Percentiles rank a stretch among this genome's conserved stretches.
Conservation (phyloP, 2,329 filamentous ascomycete genomes). For the Aaosphaeria arxii region DNA sequence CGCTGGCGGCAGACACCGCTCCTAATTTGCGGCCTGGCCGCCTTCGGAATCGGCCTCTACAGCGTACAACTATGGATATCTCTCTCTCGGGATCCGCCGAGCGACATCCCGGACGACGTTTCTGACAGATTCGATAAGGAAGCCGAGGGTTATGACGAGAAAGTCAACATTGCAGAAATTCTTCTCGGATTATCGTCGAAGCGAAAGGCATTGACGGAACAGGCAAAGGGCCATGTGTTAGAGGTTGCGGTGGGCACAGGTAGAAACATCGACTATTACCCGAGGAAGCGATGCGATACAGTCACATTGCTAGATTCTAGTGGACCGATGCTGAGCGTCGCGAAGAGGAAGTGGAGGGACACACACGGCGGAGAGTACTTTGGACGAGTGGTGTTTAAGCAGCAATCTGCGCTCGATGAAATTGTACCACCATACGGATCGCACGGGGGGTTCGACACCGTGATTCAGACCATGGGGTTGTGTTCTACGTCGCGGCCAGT, state of each 20-base stretch:
- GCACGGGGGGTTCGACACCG: slow-evolving; percentile 46
- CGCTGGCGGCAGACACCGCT: slow-evolving; percentile 31
- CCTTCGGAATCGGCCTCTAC: slow-evolving; percentile 42
- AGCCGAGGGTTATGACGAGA: slow-evolving; percentile 46
- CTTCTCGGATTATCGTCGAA: slow-evolving; percentile 40
- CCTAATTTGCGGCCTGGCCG: slow-evolving; percentile 30
- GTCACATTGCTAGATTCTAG: slow-evolving; percentile 49
- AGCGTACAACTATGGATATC: slow-evolving; percentile 34
- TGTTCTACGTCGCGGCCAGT: slow-evolving; percentile 48
- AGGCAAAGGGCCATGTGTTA: slow-evolving; percentile 46
- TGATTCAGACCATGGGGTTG: slow-evolving; percentile 52
- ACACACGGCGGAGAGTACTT: slow-evolving; percentile 36
- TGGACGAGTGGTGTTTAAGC: slow-evolving; percentile 40
- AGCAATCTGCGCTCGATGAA: slow-evolving; percentile 42
- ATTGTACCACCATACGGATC: slow-evolving; percentile 42
- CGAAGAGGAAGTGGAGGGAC: slow-evolving; percentile 48
- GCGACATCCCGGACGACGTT: slow-evolving; percentile 38
- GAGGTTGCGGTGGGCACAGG: slow-evolving; percentile 51
- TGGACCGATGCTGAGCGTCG: slow-evolving; percentile 47
- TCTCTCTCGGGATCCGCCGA: slow-evolving; percentile 19
- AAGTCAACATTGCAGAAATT: slow-evolving; percentile 44
- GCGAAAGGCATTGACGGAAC: slow-evolving; percentile 39
- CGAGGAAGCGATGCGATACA: slow-evolving; percentile 38
- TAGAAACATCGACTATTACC: slow-evolving; percentile 47
- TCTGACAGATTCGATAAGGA: slow-evolving; percentile 45